Base-by-base conservation (phyloP, 2,329 filamentous ascomycete genomes). In the Cladosporium sphaerospermum region DNA sequence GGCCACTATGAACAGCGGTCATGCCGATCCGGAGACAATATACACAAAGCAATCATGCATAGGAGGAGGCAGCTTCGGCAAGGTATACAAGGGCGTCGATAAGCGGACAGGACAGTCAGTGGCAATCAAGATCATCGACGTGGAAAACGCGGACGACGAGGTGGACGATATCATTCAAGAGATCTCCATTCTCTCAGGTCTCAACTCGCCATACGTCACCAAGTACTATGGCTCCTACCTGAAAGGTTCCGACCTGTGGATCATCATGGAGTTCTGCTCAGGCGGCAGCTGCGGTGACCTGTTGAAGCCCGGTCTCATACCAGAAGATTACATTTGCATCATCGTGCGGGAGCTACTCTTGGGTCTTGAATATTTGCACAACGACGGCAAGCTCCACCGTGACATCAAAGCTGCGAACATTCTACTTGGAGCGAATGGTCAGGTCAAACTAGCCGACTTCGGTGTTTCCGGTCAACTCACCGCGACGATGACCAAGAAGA, bases 141-240 rank as follows among this genome's bases (percentile, higher is more conserved):
- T 99, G 61, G 93, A 99, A 73, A 96, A 93, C 74, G 93, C 93
- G 65, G 93, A 99, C 73, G 93, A 99, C 71, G 93, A 99, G 74
- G 92, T 99, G 62, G 93, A 97, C 75, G 93, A 99, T 73, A 99
- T 99, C 64, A 96, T 97, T 69, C 90, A 96, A 70, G 93, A 99
- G 74, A 97, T 99, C 62, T 90, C 92, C 61, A 97, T 99, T 64
- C 79, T 99, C 52, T 96, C 93, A 32, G 92, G 95, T 72, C 82
- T 99, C 60, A 89, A 95, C 73, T 97, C 92, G 14, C 90, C 90
- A 14, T 96, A 95, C 67, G 92, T 97, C 57, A 99, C 93, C 37
- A 93, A 95, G 71, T 99, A 99, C 76, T 90, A 96, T 74, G 93
- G 93, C 61, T 96, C 92, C 53, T 97, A 93, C 67, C 83, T 96